A percentile compares a stretch with the other conserved stretches of the same genome.
Conservation (phyloP, 306 rosid genomes). For the Rosa chinensis region DNA sequence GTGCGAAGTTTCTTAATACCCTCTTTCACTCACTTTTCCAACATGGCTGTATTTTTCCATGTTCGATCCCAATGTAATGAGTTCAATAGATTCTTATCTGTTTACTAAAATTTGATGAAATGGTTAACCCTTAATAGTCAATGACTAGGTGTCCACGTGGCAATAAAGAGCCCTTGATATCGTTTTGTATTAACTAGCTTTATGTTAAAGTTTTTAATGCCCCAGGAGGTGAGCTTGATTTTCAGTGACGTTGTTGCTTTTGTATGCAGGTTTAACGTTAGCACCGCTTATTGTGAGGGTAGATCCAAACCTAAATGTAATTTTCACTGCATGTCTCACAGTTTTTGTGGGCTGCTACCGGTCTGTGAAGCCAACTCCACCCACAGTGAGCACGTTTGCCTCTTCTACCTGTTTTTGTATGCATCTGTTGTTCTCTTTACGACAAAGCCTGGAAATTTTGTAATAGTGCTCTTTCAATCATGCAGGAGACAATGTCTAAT, state of each 20-base stretch:
- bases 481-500: conserved; percentile 99
- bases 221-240: neutral
- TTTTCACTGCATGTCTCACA: conserved; percentile 81
- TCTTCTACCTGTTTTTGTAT: neutral
- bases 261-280: conserved; percentile 71
- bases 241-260: conserved; percentile 10
- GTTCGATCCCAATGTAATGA: neutral
- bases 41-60: neutral
- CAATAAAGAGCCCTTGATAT: neutral
- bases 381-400: conserved; percentile 56
- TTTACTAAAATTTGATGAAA: neutral
- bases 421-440: neutral
- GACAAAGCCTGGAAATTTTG: conserved; percentile 2
- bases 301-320: conserved; percentile 84
- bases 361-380: conserved; percentile 96
- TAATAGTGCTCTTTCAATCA: conserved; percentile 18
- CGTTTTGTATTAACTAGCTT: neutral
- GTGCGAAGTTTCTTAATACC: neutral
- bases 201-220: neutral
- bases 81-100: neutral
- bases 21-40: neutral
- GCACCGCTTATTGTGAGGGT: conserved; percentile 93
- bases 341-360: conserved; percentile 97
- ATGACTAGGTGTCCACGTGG: neutral
- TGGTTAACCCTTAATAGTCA: neutral